Evolutionary conservation across 1,139 yeast species (phyloP).

Genomic region (Saccharomyces hybrid): DNA sequence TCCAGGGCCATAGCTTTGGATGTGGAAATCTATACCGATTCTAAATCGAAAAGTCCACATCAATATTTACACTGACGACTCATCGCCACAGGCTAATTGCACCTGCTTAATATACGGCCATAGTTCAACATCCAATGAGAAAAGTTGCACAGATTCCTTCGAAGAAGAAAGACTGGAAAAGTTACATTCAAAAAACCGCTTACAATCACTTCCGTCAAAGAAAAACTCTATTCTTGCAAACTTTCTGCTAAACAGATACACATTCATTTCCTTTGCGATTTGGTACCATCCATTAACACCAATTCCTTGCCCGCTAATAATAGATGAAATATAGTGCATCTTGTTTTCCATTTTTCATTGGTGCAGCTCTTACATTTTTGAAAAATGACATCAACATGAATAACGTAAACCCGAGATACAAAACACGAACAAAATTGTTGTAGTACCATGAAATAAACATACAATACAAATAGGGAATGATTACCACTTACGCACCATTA

Average conservation of each 20-base stretch:
- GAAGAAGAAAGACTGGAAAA: background rate
- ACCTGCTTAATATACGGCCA: background rate
- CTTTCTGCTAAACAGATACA: too few species aligned
- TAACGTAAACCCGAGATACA: background rate
- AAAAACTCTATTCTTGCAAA: too few species aligned
- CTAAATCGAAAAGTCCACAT: too few species aligned
- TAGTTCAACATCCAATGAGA: background rate
- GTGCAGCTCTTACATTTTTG: background rate
- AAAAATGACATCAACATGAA: background rate
- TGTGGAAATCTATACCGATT: too few species aligned
- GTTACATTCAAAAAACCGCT: too few species aligned
- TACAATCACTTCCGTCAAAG: too few species aligned
- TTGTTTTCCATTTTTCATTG: background rate
- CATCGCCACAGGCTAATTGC: background rate
- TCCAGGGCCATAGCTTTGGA: too few species aligned
- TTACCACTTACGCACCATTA: background rate
- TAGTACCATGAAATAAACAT: background rate
- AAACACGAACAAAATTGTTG: background rate
- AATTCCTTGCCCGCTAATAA: background rate
- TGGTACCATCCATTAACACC: background rate
- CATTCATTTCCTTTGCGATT: too few species aligned
- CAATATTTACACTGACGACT: too few species aligned
- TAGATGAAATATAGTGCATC: background rate
- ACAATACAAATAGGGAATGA: background rate
- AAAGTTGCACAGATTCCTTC: background rate